These are phyloP conservation scores for Triadica sebifera DNA, from an alignment of 345 rosid genomes.

Conservation along the genomic window DNA sequence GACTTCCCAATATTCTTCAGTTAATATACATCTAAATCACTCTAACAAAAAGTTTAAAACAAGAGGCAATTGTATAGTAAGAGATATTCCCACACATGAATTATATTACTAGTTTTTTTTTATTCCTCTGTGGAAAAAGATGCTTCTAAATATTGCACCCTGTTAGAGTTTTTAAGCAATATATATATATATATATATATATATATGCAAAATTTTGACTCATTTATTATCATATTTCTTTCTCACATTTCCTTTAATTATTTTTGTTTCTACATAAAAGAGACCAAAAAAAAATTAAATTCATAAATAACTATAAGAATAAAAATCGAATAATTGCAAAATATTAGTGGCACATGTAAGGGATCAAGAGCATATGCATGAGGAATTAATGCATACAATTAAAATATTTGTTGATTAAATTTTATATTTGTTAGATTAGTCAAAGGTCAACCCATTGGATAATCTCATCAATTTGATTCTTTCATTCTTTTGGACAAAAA, in stretches of 20 bases:
- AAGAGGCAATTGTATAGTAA: too few relatives aligned
- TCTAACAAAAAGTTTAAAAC: too few relatives aligned
- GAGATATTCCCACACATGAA: too few relatives aligned
- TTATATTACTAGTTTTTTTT: too few relatives aligned
- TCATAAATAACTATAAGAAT: neutral
- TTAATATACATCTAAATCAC: too few relatives aligned
- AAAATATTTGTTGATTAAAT: conserved; percentile 6
- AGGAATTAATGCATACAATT: neutral
- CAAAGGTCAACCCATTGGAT: conserved; percentile 39
- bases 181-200: too few relatives aligned
- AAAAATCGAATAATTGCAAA: conserved; percentile 7
- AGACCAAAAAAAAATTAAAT: neutral
- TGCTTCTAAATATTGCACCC: too few relatives aligned
- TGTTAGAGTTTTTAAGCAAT: too few relatives aligned
- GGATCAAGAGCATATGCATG: conserved; percentile 9
- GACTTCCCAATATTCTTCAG: too few relatives aligned
- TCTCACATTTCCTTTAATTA: conserved; percentile 3
- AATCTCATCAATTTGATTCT: conserved; percentile 29
- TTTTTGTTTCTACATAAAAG: neutral
- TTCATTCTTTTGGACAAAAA: conserved; percentile 27
- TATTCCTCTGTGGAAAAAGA: too few relatives aligned
- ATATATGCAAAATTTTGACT: conserved; percentile 2
- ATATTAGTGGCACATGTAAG: conserved; percentile 5
- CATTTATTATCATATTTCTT: neutral
- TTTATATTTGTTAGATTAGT: conserved; percentile 1